phyloP scores from a whole-genome alignment of 768 basidiomycete genomes.

The Termitomyces sp. region DNA sequence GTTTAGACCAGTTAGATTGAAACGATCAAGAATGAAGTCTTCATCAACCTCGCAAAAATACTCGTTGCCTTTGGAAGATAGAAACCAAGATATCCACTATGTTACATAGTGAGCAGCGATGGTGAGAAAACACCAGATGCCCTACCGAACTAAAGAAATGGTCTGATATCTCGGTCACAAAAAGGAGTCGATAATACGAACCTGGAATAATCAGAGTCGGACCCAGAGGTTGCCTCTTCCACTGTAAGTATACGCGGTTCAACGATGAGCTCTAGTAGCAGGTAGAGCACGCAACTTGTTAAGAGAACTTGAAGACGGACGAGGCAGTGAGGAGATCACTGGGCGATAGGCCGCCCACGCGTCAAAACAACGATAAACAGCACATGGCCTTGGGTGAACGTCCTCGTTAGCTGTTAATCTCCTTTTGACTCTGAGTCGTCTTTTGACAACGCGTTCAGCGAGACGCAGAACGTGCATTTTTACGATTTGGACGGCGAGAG shows the following conservation, averaged over 20 bases:
- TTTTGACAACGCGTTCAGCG: neutral
- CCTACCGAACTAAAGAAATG: conserved; percentile 30
- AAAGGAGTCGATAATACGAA: conserved; percentile 29
- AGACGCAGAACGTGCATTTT: conserved; percentile 4
- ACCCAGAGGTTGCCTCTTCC: conserved; percentile 87
- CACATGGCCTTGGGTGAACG: too few species aligned
- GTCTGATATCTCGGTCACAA: conserved; percentile 8
- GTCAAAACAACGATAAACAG: conserved; percentile 7
- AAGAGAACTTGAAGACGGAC: neutral
- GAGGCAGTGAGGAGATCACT: neutral
- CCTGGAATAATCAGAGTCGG: conserved; percentile 96
- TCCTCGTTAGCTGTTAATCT: neutral
- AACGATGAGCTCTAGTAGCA: neutral
- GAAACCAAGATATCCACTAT: conserved; percentile 99
- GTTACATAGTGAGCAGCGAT: conserved; percentile 3
- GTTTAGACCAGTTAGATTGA: conserved; percentile 97
- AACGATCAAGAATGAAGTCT: conserved; percentile 96
- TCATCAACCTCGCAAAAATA: conserved; percentile 99
- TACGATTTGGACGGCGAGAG: neutral
- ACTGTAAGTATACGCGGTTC: conserved; percentile 31
- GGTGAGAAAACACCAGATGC: neutral
- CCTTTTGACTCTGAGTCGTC: neutral
- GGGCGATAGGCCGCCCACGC: too few species aligned
- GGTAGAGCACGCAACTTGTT: conserved; percentile 8
- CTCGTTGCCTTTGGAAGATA: conserved; percentile 97